phyloP scores from a whole-genome alignment of 1,139 yeast genomes.

The Protomyces arabidopsidicola region DNA sequence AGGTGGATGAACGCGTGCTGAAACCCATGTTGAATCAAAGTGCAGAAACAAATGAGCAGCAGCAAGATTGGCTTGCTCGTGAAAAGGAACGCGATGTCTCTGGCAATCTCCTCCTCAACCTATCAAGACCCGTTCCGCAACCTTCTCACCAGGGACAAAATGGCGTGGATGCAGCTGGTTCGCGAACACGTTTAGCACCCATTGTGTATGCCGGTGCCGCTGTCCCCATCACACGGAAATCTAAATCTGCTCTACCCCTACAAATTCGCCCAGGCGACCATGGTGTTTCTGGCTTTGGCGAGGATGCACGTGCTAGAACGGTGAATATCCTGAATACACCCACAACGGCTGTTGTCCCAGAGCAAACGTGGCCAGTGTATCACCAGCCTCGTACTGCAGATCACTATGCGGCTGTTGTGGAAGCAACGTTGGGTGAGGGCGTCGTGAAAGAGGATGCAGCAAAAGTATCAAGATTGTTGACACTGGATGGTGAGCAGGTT shows the following conservation, averaged over 20 bases:
- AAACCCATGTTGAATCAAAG: not conserved
- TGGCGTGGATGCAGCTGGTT: not conserved
- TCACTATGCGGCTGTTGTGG: too few relatives aligned
- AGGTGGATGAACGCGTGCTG: not conserved
- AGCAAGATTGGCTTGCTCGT: not conserved
- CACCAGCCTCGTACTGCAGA: not conserved
- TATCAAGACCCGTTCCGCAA: not conserved
- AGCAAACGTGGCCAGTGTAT: conserved; percentile 1
- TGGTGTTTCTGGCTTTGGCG: not conserved
- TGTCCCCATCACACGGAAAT: not conserved
- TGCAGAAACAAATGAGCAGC: not conserved
- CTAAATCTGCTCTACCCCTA: not conserved
- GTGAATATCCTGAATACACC: conserved; percentile 14
- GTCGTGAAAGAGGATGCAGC: too few relatives aligned
- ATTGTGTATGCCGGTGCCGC: not conserved
- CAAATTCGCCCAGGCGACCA: not conserved
- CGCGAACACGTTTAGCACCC: not conserved
- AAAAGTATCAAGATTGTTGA: too few relatives aligned
- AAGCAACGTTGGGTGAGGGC: too few relatives aligned
- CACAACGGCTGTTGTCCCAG: conserved; percentile 6
- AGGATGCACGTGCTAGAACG: not conserved
- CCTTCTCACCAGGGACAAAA: not conserved
- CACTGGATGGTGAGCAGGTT: too few relatives aligned
- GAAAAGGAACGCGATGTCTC: not conserved
- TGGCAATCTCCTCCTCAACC: not conserved